phyloP scores from a whole-genome alignment of 352 stramenopile genomes.

The Lagenidium giganteum region DNA sequence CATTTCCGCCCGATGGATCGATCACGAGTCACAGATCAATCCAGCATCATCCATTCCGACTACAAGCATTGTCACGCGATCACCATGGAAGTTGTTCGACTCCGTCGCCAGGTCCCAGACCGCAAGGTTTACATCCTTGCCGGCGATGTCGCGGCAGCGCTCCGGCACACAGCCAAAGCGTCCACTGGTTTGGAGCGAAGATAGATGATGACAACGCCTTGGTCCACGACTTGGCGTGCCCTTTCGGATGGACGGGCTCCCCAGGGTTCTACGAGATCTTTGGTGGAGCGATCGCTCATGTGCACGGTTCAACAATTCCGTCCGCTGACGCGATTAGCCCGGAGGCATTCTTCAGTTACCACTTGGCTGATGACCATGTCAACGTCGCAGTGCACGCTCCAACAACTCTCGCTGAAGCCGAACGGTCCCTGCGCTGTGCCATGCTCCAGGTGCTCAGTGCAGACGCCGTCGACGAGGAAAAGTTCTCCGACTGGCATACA shows the following conservation, averaged over 20 bases:
- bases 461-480: conserved; percentile 1
- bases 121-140: background rate
- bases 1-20: conserved; percentile 3
- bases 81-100: conserved; percentile 1
- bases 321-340: too few species aligned
- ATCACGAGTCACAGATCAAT: conserved; percentile 15
- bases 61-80: conserved; percentile 15
- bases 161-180: conserved; percentile 14
- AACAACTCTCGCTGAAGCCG: background rate
- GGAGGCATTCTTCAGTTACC: too few species aligned
- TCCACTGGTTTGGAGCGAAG: conserved; percentile 5
- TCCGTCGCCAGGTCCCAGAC: conserved; percentile 1
- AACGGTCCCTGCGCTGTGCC: conserved; percentile 11
- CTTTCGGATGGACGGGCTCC: conserved; percentile 13
- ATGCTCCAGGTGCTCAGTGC: background rate
- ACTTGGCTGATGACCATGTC: too few species aligned
- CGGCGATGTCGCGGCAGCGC: conserved; percentile 6
- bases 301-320: too few species aligned
- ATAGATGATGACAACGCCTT: conserved; percentile 15
- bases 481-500: background rate
- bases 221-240: conserved; percentile 10
- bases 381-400: too few species aligned
- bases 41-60: conserved; percentile 10
- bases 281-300: background rate
- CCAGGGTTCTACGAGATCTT: conserved; percentile 9